Conservation (phyloP, 306 rosid genomes). For the Glycine tomentella region DNA sequence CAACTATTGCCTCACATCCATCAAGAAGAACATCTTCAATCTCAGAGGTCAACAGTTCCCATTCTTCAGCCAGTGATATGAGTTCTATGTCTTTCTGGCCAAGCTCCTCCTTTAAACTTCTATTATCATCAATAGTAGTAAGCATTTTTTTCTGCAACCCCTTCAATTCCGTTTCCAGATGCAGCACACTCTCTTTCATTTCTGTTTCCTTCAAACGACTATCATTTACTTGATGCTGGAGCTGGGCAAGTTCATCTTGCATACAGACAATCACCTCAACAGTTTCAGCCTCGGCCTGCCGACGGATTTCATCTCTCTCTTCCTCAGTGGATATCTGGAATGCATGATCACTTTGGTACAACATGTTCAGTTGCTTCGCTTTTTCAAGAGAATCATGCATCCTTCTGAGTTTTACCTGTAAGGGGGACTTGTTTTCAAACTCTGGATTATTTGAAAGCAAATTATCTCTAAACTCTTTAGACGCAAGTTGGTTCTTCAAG, state of each 20-base stretch:
- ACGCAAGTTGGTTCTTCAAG: constrained; percentile 64
- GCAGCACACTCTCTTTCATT: constrained; percentile 61
- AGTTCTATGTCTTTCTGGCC: constrained; percentile 64
- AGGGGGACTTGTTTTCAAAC: constrained; percentile 53
- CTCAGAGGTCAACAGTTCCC: constrained; percentile 75
- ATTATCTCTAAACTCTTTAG: constrained; percentile 60
- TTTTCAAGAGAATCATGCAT: constrained; percentile 93
- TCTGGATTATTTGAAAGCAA: constrained; percentile 51
- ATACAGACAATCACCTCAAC: constrained; percentile 90
- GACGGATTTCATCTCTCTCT: constrained; percentile 84
- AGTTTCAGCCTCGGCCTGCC: constrained; percentile 94
- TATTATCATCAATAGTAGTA: constrained; percentile 57
- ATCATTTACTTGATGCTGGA: constrained; percentile 78
- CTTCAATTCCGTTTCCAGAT: constrained; percentile 71
- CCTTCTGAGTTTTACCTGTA: constrained; percentile 70
- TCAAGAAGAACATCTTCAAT: constrained; percentile 78
- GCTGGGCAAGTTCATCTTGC: constrained; percentile 89
- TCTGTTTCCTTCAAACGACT: constrained; percentile 72
- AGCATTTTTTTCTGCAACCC: constrained; percentile 61
- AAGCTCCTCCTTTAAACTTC: constrained; percentile 61
- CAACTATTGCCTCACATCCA: constrained; percentile 72
- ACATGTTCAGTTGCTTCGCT: constrained; percentile 79
- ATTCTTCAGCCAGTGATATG: constrained; percentile 68
- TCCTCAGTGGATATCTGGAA: constrained; percentile 80
- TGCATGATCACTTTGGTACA: constrained; percentile 81